phyloP scores from a whole-genome alignment of 805 yeast species.

The Barnettozyma siamensis region DNA sequence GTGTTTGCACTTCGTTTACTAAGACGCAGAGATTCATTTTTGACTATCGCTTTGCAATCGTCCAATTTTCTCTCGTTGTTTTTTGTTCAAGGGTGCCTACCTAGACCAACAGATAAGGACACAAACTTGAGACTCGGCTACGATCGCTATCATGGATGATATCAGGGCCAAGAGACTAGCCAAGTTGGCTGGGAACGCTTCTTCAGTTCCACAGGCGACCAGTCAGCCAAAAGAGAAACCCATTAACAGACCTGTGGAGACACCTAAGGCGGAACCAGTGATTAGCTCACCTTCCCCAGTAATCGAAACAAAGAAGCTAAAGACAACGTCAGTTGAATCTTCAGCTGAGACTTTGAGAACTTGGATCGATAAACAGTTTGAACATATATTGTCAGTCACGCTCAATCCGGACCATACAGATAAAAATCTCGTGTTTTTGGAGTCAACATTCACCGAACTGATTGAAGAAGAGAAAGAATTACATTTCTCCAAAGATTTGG shows the following conservation, averaged over 20 bases:
- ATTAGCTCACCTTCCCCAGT: neutral
- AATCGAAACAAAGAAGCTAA: conserved; percentile 1
- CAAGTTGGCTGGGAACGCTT: conserved; percentile 9
- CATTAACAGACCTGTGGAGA: neutral
- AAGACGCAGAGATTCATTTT: too few species aligned
- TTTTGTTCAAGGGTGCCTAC: neutral
- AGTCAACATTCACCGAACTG: conserved; percentile 20
- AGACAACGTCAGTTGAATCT: neutral
- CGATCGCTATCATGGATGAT: conserved; percentile 24
- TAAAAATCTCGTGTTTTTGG: conserved; percentile 14
- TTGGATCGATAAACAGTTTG: conserved; percentile 12
- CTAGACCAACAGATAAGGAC: neutral
- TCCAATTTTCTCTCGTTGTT: too few species aligned
- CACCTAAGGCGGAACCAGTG: neutral
- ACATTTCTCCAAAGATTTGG: conserved; percentile 12
- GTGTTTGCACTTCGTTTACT: too few species aligned
- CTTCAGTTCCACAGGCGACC: neutral
- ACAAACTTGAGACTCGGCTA: neutral
- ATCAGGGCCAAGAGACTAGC: conserved; percentile 33
- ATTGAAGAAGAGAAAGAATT: conserved; percentile 20
- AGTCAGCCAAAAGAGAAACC: neutral
- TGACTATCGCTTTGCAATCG: too few species aligned
- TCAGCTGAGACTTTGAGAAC: conserved; percentile 6
- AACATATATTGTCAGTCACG: conserved; percentile 17
- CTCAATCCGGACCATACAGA: conserved; percentile 14